phyloP scores from a whole-genome alignment of 2,329 filamentous ascomycete species.

The Chaetomiaceae sp. region DNA sequence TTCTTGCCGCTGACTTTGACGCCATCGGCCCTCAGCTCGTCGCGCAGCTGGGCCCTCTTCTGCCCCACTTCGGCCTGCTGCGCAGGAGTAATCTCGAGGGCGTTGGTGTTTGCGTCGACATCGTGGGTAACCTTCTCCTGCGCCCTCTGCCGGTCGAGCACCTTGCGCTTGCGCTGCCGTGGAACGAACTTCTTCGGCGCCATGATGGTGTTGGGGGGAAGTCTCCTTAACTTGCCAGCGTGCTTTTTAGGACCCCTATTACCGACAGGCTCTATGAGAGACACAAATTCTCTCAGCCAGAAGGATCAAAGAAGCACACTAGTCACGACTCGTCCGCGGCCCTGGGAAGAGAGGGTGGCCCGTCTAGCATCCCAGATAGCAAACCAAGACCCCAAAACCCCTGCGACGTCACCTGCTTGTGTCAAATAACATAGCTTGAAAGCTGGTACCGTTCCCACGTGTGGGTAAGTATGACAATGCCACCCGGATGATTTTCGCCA shows the following conservation, averaged over 20 bases:
- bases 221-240: not conserved
- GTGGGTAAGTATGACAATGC: too few species aligned
- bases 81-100: conserved; percentile 43
- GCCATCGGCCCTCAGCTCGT: conserved; percentile 45
- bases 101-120: conserved; percentile 47
- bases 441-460: too few species aligned
- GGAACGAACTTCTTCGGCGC: conserved; percentile 50
- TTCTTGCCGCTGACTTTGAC: conserved; percentile 58
- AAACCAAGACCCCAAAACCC: too few species aligned
- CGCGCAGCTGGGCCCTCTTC: conserved; percentile 50
- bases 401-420: too few species aligned
- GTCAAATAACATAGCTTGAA: too few species aligned
- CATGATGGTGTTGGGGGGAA: not conserved
- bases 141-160: conserved; percentile 56
- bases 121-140: conserved; percentile 38
- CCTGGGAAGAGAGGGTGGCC: not conserved
- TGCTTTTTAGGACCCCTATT: too few species aligned
- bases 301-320: too few species aligned
- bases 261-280: too few species aligned
- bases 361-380: too few species aligned
- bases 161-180: conserved; percentile 62
- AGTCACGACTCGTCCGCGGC: not conserved
- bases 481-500: too few species aligned
- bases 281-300: too few species aligned
- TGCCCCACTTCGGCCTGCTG: conserved; percentile 44